Evolutionary conservation across 2,329 filamentous ascomycete species (phyloP).

Genomic region (Phialocephala sp.): DNA sequence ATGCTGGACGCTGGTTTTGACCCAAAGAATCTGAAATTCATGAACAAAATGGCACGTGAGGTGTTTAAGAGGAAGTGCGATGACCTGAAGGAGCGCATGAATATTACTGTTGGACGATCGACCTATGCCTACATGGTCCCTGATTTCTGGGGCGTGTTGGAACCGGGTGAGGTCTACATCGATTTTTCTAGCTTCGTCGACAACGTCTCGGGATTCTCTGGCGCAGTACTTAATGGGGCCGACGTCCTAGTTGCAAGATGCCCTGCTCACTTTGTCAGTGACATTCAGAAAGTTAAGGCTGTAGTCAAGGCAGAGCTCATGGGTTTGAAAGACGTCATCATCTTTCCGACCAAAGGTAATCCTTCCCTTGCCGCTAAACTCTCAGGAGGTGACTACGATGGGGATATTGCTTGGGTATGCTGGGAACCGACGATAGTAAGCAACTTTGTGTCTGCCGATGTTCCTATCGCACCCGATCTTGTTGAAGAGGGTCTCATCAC

Average conservation of each 20-base stretch:
- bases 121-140: constrained; percentile 70
- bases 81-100: constrained; percentile 57
- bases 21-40: constrained; percentile 51
- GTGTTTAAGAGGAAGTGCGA: constrained; percentile 34
- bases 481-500: constrained; percentile 54
- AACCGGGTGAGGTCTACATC: constrained; percentile 71
- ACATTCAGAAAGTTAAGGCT: constrained; percentile 71
- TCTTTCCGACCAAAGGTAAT: constrained; percentile 72
- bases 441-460: constrained; percentile 68
- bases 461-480: constrained; percentile 53
- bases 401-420: constrained; percentile 78
- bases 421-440: constrained; percentile 71
- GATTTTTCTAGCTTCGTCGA: constrained; percentile 68
- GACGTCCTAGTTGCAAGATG: constrained; percentile 72
- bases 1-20: constrained; percentile 67
- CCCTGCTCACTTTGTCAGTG: constrained; percentile 72
- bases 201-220: constrained; percentile 57
- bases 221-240: constrained; percentile 58
- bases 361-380: constrained; percentile 71
- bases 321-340: constrained; percentile 75
- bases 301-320: constrained; percentile 66
- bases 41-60: constrained; percentile 52
- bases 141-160: constrained; percentile 66
- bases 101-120: constrained; percentile 65
- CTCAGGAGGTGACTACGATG: constrained; percentile 83